Evolutionary conservation across 2,329 filamentous ascomycete species (phyloP), one percentile per base, ranked within the genome.

Genomic region (Cercospora sojina): DNA sequence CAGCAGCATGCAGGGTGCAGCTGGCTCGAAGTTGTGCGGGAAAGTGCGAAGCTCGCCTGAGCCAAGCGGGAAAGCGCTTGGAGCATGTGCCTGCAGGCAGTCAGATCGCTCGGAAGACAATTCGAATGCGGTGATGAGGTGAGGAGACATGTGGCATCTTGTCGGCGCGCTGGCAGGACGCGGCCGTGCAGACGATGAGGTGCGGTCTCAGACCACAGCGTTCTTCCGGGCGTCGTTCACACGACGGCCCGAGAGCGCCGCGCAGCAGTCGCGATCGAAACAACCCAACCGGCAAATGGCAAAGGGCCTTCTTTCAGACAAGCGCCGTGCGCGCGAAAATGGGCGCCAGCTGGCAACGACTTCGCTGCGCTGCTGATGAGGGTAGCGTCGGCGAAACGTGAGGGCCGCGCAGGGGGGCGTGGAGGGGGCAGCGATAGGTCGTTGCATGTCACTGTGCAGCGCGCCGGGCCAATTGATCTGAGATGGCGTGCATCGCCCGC

Each of bases 191-290:
- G 58, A 29, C 7, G 35, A n/a, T 23, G 58, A 43, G 35, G 58
- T 29, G 58, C 38, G 38, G 56, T 60, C 64, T 60, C 64, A 49
- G 55, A 62, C 60, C n/a, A 38, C 56, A 49, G 32, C 35, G 35
- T 38, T 38, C 35, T n/a, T n/a, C 35, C 10, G 43, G 53, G 62
- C 41, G 47, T 58, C 47, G 23, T 58, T 25, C 27, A 27, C 58
- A 25, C 35, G 58, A 35, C 58, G 41, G 58, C 58, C 35, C 58
- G 35, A 20, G 58, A 38, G 32, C 35, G 35, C 35, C 7, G 35
- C 35, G 35, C 12, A 43, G 9, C 18, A 20, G 43, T 47, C 43
- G 43, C 43, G 43, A 47, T 47, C 35, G 35, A 20, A 47, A 18
- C 18, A n/a, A 23, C 18, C 41, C 41, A 47, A 47, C 41, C 41